These are phyloP conservation scores for Lycium barbarum DNA, from an alignment of 257 asterid genomes.

Conservation along the genomic window DNA sequence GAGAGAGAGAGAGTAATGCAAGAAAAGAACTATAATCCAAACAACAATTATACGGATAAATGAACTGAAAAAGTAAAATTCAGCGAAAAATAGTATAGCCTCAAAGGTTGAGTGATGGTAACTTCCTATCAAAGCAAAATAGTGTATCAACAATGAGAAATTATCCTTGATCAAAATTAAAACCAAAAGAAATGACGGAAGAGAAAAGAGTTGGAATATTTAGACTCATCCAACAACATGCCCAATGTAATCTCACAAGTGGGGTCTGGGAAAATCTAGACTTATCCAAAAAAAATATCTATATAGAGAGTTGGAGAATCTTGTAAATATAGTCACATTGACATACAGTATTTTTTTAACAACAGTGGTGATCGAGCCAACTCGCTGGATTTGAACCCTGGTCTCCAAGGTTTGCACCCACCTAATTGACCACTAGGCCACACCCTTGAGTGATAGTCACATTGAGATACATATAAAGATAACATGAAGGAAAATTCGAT, in stretches of 20 bases:
- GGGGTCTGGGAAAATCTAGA: background rate
- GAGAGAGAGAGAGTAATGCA: background rate
- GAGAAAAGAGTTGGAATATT: background rate
- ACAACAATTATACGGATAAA: constrained; percentile 15
- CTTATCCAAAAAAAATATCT: background rate
- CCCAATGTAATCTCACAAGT: no score
- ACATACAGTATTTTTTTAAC: background rate
- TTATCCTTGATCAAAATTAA: background rate
- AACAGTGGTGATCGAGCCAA: background rate
- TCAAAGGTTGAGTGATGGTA: background rate
- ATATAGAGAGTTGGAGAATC: background rate
- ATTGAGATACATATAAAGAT: background rate
- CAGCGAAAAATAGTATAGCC: background rate
- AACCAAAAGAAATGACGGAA: background rate
- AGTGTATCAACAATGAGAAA: constrained; percentile 5
- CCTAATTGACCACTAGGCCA: background rate
- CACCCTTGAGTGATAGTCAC: background rate
- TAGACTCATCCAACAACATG: no score
- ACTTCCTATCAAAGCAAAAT: constrained; percentile 1
- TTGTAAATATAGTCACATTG: background rate
- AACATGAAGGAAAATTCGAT: background rate
- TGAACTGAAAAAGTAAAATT: background rate
- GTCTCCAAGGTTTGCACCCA: background rate
- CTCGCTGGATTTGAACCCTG: background rate
- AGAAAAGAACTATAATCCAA: background rate